These are phyloP conservation scores for Phytophthora vignae DNA, from an alignment of 352 stramenopile genomes.

Conservation along the genomic window DNA sequence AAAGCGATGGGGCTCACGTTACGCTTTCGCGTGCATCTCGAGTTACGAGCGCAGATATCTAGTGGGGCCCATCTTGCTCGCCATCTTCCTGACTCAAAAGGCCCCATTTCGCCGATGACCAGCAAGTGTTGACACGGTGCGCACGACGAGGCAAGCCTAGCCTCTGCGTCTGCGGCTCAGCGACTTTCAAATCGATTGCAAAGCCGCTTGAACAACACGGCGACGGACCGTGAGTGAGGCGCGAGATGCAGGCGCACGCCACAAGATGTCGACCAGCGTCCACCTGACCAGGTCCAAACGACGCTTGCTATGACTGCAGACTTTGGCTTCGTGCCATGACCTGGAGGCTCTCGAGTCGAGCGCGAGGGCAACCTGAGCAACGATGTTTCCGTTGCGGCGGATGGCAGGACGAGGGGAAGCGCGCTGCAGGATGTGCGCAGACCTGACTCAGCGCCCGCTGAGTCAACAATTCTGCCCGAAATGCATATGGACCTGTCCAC, in stretches of 20 bases:
- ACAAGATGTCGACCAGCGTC: not conserved
- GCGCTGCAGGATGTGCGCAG: conserved; percentile 17
- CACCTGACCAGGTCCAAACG: not conserved
- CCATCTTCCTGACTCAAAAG: conserved; percentile 17
- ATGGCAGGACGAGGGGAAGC: conserved; percentile 23
- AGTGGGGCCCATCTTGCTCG: conserved; percentile 26
- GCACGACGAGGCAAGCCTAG: conserved; percentile 15
- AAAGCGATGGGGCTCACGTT: not conserved
- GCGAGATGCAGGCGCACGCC: not conserved
- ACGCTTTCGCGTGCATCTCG: not conserved
- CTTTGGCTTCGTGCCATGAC: conserved; percentile 4
- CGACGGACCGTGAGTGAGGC: conserved; percentile 7
- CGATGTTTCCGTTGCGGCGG: conserved; percentile 5
- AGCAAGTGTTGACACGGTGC: conserved; percentile 32
- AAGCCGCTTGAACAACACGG: conserved; percentile 18
- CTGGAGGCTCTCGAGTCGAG: not conserved
- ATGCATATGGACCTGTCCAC: conserved; percentile 16
- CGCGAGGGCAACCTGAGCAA: not conserved
- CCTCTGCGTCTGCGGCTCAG: not conserved
- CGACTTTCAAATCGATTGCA: conserved; percentile 10
- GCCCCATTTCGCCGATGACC: conserved; percentile 23
- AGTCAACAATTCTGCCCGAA: conserved; percentile 28
- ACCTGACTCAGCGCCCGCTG: conserved; percentile 25
- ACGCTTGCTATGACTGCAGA: not conserved
- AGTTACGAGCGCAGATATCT: conserved; percentile 15